Evolutionary conservation across 140 eudicot species (phyloP).

Genomic region (Cichorium intybus): DNA sequence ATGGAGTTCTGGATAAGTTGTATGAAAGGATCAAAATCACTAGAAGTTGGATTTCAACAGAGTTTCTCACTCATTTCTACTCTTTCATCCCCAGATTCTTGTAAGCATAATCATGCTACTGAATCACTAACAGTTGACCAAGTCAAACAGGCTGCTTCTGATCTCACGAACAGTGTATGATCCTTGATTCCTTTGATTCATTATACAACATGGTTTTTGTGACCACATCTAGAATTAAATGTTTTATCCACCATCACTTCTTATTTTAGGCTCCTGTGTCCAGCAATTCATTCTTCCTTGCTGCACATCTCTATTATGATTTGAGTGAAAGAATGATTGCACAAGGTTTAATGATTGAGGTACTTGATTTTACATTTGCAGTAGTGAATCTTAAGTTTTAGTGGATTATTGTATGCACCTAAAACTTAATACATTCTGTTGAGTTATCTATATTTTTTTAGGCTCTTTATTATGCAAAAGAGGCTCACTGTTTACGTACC

Average conservation of each 20-base stretch:
- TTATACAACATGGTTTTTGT: conserved; percentile 5
- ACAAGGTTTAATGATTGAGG: conserved; percentile 71
- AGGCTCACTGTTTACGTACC: conserved; percentile 68
- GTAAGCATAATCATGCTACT: conserved; percentile 25
- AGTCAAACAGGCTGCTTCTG: conserved; percentile 44
- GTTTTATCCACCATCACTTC: conserved; percentile 13
- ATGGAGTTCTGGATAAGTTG: conserved; percentile 68
- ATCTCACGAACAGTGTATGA: conserved; percentile 63
- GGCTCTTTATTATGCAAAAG: conserved; percentile 89
- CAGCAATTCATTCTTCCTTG: conserved; percentile 50
- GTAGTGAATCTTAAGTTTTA: too few relatives aligned
- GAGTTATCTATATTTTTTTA: conserved; percentile 20
- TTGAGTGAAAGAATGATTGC: conserved; percentile 53
- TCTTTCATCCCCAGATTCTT: conserved; percentile 33
- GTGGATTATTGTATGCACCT: background rate
- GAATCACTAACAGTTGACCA: conserved; percentile 31
- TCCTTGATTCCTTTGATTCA: conserved; percentile 26
- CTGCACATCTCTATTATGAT: conserved; percentile 71
- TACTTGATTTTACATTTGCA: conserved; percentile 31
- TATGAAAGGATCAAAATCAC: conserved; percentile 48
- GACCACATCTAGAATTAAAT: conserved; percentile 3
- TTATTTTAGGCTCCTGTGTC: conserved; percentile 56
- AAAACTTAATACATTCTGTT: background rate
- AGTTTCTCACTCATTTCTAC: conserved; percentile 39
- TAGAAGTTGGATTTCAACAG: conserved; percentile 63